These are phyloP conservation scores for Tulasnella sp. DNA, from an alignment of 768 basidiomycete genomes.

Conservation along the genomic window DNA sequence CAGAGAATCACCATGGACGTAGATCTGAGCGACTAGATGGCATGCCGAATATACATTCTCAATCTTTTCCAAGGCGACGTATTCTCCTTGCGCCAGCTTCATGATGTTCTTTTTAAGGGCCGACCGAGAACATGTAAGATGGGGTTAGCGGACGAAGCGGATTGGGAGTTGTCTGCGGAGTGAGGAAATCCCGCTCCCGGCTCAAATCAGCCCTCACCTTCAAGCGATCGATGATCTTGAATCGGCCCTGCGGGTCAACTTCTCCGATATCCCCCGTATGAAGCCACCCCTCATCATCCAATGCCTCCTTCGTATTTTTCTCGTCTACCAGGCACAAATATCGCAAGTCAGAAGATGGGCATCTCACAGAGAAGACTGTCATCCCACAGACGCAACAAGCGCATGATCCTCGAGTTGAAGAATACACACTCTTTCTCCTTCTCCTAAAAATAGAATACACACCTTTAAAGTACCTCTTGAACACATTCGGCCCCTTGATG, in stretches of 20 bases:
- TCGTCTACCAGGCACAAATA: conserved; percentile 40
- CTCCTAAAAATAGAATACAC: neutral
- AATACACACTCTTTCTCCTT: no score
- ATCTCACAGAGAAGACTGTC: neutral
- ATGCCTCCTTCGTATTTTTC: conserved; percentile 63
- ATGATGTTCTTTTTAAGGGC: conserved; percentile 69
- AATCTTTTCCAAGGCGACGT: conserved; percentile 92
- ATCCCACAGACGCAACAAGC: neutral
- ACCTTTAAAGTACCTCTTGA: conserved; percentile 71
- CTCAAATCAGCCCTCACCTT: conserved; percentile 35
- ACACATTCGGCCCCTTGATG: conserved; percentile 52
- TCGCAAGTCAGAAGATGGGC: neutral
- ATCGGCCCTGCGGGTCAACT: conserved; percentile 63
- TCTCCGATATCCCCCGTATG: conserved; percentile 83
- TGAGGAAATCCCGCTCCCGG: no score
- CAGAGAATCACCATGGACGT: conserved; percentile 81
- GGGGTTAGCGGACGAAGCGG: no score
- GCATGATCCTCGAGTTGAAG: no score
- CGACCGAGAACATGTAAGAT: neutral
- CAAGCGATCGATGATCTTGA: conserved; percentile 89
- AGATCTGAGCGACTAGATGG: conserved; percentile 64
- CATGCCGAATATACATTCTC: conserved; percentile 66
- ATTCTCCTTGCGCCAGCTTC: conserved; percentile 97
- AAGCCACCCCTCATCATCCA: conserved; percentile 85
- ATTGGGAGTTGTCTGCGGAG: no score